phyloP scores from a whole-genome alignment of 2,329 filamentous ascomycete species.

The Talaromyces pinophilus region DNA sequence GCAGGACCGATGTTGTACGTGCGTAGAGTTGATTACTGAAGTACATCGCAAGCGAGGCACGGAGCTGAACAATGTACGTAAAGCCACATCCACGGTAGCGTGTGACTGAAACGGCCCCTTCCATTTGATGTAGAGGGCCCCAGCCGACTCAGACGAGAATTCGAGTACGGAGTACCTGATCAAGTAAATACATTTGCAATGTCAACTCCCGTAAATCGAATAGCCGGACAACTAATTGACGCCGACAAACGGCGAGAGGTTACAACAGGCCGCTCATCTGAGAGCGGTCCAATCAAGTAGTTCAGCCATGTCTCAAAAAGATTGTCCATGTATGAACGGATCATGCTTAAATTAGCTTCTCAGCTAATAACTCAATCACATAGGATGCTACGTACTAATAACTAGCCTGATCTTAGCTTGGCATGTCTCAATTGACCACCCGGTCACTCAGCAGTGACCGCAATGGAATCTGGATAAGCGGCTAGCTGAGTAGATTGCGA shows the following conservation, averaged over 20 bases:
- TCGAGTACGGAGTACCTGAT: not conserved
- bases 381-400: not conserved
- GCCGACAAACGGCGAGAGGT: constrained; percentile 4
- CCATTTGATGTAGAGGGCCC: not conserved
- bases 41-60: not conserved
- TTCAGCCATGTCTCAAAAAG: not conserved
- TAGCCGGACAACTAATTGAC: not conserved
- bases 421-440: constrained; percentile 5
- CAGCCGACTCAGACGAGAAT: not conserved
- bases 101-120: not conserved
- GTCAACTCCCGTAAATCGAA: not conserved
- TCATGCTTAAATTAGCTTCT: not conserved
- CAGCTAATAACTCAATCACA: not conserved
- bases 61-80: not conserved
- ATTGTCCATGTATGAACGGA: not conserved
- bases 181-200: not conserved
- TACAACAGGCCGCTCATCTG: not conserved
- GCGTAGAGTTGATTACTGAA: not conserved
- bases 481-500: not conserved
- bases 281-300: not conserved
- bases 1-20: not conserved
- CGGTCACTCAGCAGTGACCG: not conserved
- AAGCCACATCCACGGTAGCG: not conserved
- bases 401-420: not conserved
- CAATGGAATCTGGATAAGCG: not conserved